Evolutionary conservation across 2,329 filamentous ascomycete genomes (phyloP), one percentile per base, ranked within the genome.

Genomic region (Penicillium sp.): DNA sequence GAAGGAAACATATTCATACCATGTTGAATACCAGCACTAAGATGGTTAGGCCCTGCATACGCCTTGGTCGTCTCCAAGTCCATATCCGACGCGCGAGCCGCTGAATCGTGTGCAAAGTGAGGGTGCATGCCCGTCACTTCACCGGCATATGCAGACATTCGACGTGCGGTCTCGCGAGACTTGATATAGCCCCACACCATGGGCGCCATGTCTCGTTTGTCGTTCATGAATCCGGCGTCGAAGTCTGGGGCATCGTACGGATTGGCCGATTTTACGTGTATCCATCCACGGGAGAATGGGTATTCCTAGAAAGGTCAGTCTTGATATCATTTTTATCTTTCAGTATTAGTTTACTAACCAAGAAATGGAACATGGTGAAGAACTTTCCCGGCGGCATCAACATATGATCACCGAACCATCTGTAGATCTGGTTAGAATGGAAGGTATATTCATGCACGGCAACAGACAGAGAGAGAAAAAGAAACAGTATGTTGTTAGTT

Each of bases 171-270:
- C 79, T 91, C 88, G 57, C 88, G 86, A 2, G 86, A 89, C 75
- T 91, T 91, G 78, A 91, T 89, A 73, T 91, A 91, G 3, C 86
- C 86, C 88, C 89, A 91, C 5, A 92, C 87, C 85, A 89, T 90
- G 8, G 89, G 88, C 1, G 85, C 88, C 88, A 92, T 91, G 66
- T 92, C 89, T 23, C 89, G 81, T 73, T 90, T 87, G 73, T 92
- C 89, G 65, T 90, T 92, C 88, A 92, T 91, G 77, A 91, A 92
- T 21, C 88, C 88, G 1, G 87, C 83, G 68, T 92, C 89, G 64
- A 92, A 91, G 74, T 91, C 89, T 0, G 88, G 88, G 14, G 79
- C 76, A 47, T 86, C 88, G 66, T 92, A 92, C 16, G 87, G 86
- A 64, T 89, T 83, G 2, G 88, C 75, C n/a, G 82, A 87, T 59